A percentile compares a stretch with the other conserved stretches of the same genome.
Conservation (phyloP, 148 eudicot species). For the Rhododendron ovatum region DNA sequence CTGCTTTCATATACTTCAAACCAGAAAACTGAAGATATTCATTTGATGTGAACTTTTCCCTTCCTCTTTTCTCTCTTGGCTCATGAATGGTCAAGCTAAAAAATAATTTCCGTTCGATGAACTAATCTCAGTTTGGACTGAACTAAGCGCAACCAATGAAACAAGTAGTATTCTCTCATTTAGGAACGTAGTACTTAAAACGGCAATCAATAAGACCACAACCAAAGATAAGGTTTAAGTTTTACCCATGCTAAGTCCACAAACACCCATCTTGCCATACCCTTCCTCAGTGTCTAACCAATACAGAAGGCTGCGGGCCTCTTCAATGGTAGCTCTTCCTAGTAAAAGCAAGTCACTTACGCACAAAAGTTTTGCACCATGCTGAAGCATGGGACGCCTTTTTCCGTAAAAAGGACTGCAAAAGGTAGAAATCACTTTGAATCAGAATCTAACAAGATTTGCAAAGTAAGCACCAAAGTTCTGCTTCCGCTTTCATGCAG, state of each 20-base stretch:
- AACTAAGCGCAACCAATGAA: neutral
- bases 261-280: constrained; percentile 87
- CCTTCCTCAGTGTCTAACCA: constrained; percentile 86
- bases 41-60: neutral
- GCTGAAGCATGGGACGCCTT: constrained; percentile 85
- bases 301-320: constrained; percentile 80
- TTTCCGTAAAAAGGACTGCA: constrained; percentile 94
- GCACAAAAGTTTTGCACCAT: constrained; percentile 82
- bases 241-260: constrained; percentile 99
- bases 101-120: neutral
- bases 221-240: neutral
- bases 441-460: neutral
- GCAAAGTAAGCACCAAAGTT: neutral
- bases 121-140: neutral
- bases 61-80: neutral
- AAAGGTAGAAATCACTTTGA: neutral
- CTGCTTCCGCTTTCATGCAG: neutral
- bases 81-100: neutral
- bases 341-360: constrained; percentile 88
- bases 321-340: constrained; percentile 94
- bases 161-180: neutral
- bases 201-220: neutral
- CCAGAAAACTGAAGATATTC: neutral
- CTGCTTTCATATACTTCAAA: neutral
- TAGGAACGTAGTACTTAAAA: neutral